Evolutionary conservation across 805 yeast genomes (phyloP), one percentile per base, ranked within the genome.

Genomic region (Metschnikowia sp.): DNA sequence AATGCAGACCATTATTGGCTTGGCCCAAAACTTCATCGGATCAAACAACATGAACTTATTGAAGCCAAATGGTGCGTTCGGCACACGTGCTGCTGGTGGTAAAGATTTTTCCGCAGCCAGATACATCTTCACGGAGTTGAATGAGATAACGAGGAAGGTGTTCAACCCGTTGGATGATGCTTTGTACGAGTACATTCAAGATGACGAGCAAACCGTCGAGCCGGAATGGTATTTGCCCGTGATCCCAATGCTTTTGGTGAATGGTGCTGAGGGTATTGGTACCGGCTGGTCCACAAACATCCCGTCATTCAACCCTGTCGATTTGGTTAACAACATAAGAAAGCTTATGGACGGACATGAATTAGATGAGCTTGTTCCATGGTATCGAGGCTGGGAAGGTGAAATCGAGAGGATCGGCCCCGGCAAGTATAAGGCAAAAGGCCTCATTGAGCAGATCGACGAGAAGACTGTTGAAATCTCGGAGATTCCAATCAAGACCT

Each of bases 81-180:
- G 99, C 78, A 84, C 97, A 1, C 82, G 99, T 69, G 91, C 94
- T 26, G 77, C 88, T 26, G 99, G 99, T 67, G 99, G 99, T 73
- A 94, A 94, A 65, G 99, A 94, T 74, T 94, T 91, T 12, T 87
- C 98, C n/a, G 97, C 98, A 28, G 84, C 97, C 39, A 91, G 99
- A 79, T 94, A 94, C 74, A 91, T 94, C 64, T 88, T 79, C 66
- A 94, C 99, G 0, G 90, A 88, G 60, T 70, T 94, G 54, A 81
- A 80, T 45, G 82, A 84, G 32, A 75, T 94, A 42, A 87, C 98
- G 0, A 75, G 86, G 48, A 81, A 74, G 46, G 78, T 92, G 7
- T 90, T 92, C 67, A 83, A 87, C 55, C 81, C 87, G 0, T 75
- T 82, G 39, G 99, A 94, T 66, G 86, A 84, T 57, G 84, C 91